Base-by-base conservation (phyloP, 2,329 filamentous ascomycete genomes). In the Lasiodiplodia sp. region DNA sequence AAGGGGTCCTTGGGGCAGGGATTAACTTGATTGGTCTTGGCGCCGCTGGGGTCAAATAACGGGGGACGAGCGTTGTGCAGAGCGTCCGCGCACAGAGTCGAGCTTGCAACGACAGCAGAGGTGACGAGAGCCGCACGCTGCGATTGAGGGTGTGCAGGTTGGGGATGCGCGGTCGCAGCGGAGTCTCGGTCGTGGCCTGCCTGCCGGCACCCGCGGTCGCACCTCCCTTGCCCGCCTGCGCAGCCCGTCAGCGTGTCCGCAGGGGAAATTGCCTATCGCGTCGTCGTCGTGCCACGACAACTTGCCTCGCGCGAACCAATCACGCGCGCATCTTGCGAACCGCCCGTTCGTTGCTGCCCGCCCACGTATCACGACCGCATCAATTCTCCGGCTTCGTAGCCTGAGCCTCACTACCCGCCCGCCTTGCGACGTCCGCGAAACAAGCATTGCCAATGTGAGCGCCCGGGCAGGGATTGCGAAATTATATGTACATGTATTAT, bases 11-110 rank as follows among this genome's bases (percentile, higher is more conserved):
- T 62, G 44, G 51, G 55, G 66, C 66, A 68, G 66, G 66, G 66
- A 68, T 68, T 68, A 68, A 68, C 66, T 68, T 60, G 66, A 68
- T 68, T 68, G 49, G 66, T 68, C 66, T 68, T 68, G 66, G 66
- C 66, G 66, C 18, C 57, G 37, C 47, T 57, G 56, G 66, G 66
- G 66, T 67, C 53, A 57, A 55, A 51, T 57, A 67, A 55, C 51
- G 63, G 63, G 63, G 40, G 66, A 55, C 66, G 66, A 68, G 66
- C 66, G 66, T 55, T 62, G 66, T 55, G 66, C 51, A 44, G 60
- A n/a, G 62, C 23, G 52, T 67, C 65, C 38, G 47, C 55, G 65
- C 65, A 31, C 40, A 38, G 31, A 52, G 16, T 65, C 37, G 49
- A n/a, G 47, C 25, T 31, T 60, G 44, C 65, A 58, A 31, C 55